Evolutionary conservation across 768 basidiomycete species (phyloP).

Genomic region (Phanerochaete carnosa): DNA sequence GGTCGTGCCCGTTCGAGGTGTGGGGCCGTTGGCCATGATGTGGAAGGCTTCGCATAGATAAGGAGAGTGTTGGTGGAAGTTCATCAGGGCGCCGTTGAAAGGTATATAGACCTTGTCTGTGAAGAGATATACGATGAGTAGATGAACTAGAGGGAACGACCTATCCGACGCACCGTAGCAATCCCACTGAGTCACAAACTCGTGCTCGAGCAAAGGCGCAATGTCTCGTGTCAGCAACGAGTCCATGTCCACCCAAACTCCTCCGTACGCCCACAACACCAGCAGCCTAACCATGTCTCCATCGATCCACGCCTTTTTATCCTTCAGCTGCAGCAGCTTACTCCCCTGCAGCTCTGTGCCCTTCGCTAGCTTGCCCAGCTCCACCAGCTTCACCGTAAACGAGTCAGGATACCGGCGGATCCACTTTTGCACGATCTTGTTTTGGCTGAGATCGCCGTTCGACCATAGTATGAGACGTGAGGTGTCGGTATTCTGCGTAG

Average conservation of each 20-base stretch:
- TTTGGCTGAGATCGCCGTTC: constrained; percentile 66
- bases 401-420: constrained; percentile 60
- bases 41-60: constrained; percentile 98
- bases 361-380: constrained; percentile 61
- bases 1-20: constrained; percentile 75
- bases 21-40: constrained; percentile 72
- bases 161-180: constrained; percentile 79
- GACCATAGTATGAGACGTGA: constrained; percentile 87
- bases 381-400: constrained; percentile 67
- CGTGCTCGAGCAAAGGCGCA: constrained; percentile 83
- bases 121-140: neutral
- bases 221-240: constrained; percentile 87
- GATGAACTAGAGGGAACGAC: constrained; percentile 15
- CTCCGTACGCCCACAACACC: constrained; percentile 86
- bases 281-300: constrained; percentile 90
- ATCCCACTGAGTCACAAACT: constrained; percentile 99
- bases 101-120: constrained; percentile 72
- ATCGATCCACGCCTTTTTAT: constrained; percentile 89
- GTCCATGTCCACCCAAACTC: constrained; percentile 98
- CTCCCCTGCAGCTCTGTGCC: constrained; percentile 79
- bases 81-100: constrained; percentile 93
- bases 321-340: constrained; percentile 53
- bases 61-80: constrained; percentile 86
- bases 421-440: constrained; percentile 60
- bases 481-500: constrained; percentile 71